Base-by-base conservation (phyloP, 768 basidiomycete species). In the Lactarius evosmus region DNA sequence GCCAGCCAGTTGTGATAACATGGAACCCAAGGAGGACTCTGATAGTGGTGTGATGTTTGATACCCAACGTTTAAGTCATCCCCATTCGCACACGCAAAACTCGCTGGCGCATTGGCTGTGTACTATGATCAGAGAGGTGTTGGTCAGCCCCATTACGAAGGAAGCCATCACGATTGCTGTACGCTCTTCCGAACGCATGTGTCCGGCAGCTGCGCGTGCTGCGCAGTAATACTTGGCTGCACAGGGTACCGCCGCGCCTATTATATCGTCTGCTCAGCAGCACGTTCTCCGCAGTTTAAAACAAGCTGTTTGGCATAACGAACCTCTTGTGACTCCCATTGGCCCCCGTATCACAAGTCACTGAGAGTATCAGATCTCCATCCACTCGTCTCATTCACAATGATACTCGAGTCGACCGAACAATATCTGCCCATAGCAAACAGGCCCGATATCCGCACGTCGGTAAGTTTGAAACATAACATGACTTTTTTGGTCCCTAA, bases 271-370 rank as follows among this genome's bases (percentile, higher is more conserved):
- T n/a, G n/a, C n/a, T n/a, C n/a, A n/a, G n/a, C n/a, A n/a, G n/a
- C n/a, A n/a, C n/a, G n/a, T n/a, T n/a, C n/a, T 46, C 58, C 58
- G 58, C 58, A 51, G 46, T 25, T 44, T 46, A 25, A 22, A 46
- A 46, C n/a, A 12, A 22, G 41, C 41, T 44, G 9, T 44, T 7
- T 9, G 41, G n/a, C 44, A 34, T 27, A 36, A 5, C 16, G 7
- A 38, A 14, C 34, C 29, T 41, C 50, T 40, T 16, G 27, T 27
- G 32, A 44, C 14, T n/a, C n/a, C 8, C 41, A 59, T 22, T 34
- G n/a, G 16, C 53, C 19, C 40, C 19, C 11, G 11, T 41, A 25
- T 30, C 55, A 61, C 41, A 6, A 33, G 38, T 27, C 32, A 33
- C 6, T 22, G 4, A 11, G n/a, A 8, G 44, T 11, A 44, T 22